Evolutionary conservation across 371 early-diverging fungal genomes (phyloP).

Genomic region (Rhizomucor miehei): DNA sequence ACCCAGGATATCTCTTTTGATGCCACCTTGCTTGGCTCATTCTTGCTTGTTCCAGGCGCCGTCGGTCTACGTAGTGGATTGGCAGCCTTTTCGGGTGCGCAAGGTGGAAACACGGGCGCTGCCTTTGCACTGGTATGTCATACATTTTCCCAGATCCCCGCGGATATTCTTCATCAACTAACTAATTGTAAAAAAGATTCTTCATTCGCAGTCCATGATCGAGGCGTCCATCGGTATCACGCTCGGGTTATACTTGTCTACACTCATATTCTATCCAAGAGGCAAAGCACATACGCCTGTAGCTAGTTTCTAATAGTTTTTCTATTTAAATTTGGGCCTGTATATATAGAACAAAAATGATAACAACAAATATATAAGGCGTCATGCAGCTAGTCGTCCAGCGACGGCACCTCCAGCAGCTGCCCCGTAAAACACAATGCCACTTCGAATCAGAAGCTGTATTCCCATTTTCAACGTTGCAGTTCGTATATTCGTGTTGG

Average conservation of each 20-base stretch:
- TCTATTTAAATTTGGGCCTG: too few relatives aligned
- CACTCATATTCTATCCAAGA: constrained; percentile 33
- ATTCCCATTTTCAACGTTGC: constrained; percentile 34
- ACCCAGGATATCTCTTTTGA: constrained; percentile 33
- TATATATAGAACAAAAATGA: too few relatives aligned
- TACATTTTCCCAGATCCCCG: too few relatives aligned
- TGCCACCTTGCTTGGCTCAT: constrained; percentile 27
- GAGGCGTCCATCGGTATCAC: constrained; percentile 38
- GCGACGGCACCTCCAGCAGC: constrained; percentile 36
- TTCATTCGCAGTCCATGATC: constrained; percentile 35
- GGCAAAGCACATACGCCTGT: constrained; percentile 31
- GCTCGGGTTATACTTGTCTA: constrained; percentile 36
- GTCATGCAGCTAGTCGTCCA: constrained; percentile 16
- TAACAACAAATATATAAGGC: too few relatives aligned
- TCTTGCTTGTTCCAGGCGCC: constrained; percentile 43
- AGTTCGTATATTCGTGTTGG: constrained; percentile 28
- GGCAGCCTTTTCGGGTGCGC: constrained; percentile 5
- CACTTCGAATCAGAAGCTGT: constrained; percentile 30
- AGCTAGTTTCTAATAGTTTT: constrained; percentile 30
- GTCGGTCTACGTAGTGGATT: constrained; percentile 13
- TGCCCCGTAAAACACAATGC: constrained; percentile 37
- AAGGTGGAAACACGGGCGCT: constrained; percentile 16
- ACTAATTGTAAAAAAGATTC: too few relatives aligned
- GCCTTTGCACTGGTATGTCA: constrained; percentile 40
- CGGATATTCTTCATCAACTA: too few relatives aligned